phyloP scores from a whole-genome alignment of 805 yeast species.

The Candida hungchunana region DNA sequence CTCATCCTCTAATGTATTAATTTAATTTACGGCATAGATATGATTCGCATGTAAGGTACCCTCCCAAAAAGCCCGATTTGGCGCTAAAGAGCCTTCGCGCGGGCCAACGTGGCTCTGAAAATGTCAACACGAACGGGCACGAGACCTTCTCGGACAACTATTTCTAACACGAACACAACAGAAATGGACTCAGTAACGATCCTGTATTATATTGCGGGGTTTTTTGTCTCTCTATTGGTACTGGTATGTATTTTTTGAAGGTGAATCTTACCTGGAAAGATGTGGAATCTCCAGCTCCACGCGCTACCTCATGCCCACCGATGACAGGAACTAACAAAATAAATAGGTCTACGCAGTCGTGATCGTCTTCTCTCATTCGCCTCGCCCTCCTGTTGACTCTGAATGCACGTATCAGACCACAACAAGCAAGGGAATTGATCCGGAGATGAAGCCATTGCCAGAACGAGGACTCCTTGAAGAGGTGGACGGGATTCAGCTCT shows the following conservation, averaged over 20 bases:
- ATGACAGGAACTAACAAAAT: neutral
- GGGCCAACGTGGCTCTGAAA: too few relatives aligned
- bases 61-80: too few relatives aligned
- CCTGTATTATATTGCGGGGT: constrained; percentile 2
- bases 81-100: too few relatives aligned
- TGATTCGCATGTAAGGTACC: too few relatives aligned
- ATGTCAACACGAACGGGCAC: too few relatives aligned
- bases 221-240: constrained; percentile 4
- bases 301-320: neutral
- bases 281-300: too few relatives aligned
- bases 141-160: too few relatives aligned
- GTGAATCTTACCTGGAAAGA: too few relatives aligned
- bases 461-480: constrained; percentile 13
- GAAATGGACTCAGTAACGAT: constrained; percentile 1
- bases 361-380: constrained; percentile 53
- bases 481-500: constrained; percentile 44
- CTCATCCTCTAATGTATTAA: neutral
- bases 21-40: neutral
- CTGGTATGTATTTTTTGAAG: too few relatives aligned
- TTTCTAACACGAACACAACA: too few relatives aligned
- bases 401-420: constrained; percentile 51
- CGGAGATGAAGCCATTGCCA: constrained; percentile 32
- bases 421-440: constrained; percentile 25
- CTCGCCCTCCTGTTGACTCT: constrained; percentile 48
- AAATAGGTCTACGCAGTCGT: constrained; percentile 14